These are phyloP conservation scores for Phytophthora cactorum DNA, from an alignment of 352 stramenopile genomes.

Conservation along the genomic window DNA sequence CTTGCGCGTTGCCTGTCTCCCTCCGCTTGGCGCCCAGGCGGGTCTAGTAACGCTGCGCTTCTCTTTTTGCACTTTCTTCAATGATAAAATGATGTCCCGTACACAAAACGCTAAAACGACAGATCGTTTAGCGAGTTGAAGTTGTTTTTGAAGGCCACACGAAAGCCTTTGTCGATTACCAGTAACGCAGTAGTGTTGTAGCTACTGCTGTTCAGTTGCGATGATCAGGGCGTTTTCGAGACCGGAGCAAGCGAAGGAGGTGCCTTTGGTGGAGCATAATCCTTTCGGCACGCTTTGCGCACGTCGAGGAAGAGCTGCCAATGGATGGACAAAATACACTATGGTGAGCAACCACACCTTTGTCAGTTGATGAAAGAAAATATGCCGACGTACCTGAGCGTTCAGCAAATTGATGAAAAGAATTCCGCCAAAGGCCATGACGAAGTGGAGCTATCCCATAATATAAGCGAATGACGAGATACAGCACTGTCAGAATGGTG, in stretches of 20 bases:
- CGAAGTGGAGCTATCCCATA: constrained; percentile 53
- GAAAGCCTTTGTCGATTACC: background rate
- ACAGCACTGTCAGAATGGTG: background rate
- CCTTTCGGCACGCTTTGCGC: constrained; percentile 57
- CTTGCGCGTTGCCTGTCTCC: constrained; percentile 21
- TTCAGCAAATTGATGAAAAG: constrained; percentile 81
- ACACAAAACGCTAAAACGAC: constrained; percentile 5
- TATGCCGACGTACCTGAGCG: constrained; percentile 40
- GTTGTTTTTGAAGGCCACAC: background rate
- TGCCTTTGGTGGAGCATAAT: constrained; percentile 26
- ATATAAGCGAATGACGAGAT: background rate
- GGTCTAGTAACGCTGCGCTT: constrained; percentile 8
- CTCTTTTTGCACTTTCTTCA: constrained; percentile 30
- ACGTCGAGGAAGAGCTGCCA: constrained; percentile 67
- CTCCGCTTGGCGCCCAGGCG: constrained; percentile 3
- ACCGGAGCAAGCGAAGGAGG: constrained; percentile 1
- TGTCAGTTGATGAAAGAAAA: background rate
- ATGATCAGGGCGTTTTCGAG: constrained; percentile 10
- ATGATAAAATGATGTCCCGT: constrained; percentile 10
- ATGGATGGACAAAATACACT: background rate
- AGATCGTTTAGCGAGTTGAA: constrained; percentile 9
- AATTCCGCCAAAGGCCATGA: constrained; percentile 79
- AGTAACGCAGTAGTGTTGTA: background rate
- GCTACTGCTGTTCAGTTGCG: background rate
- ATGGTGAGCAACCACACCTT: constrained; percentile 1